Percentiles rank a stretch among this genome's conserved stretches.
Evolutionary conservation across 331 rosid genomes (phyloP).

Genomic region (Rosa hybrid): DNA sequence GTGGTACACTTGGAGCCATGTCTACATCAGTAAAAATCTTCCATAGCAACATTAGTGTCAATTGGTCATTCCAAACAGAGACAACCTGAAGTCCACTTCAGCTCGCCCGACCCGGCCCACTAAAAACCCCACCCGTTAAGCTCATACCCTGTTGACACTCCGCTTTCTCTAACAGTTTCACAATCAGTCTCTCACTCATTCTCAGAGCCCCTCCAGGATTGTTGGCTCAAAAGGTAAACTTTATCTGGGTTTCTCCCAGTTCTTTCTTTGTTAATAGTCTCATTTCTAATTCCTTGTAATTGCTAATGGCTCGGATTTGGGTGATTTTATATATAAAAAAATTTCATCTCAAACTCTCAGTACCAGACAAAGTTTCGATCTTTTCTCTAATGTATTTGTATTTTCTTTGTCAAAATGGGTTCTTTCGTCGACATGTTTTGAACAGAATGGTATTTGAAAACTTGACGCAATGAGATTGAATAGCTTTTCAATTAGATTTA

Average conservation of each 20-base stretch:
- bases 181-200: background rate
- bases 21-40: background rate
- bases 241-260: background rate
- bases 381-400: background rate
- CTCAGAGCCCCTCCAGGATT: background rate
- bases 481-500: background rate
- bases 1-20: background rate
- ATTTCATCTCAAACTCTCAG: background rate
- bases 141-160: background rate
- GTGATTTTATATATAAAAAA: background rate
- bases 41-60: too few species aligned
- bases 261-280: background rate
- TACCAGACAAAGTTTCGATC: background rate
- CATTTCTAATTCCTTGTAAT: background rate
- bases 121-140: background rate
- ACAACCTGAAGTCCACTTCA: background rate
- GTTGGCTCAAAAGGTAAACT: background rate
- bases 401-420: background rate
- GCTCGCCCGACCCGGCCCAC: background rate
- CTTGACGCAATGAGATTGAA: conserved; percentile 18
- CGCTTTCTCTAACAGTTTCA: background rate
- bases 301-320: background rate
- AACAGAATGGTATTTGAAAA: conserved; percentile 20
- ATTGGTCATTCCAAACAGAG: background rate
- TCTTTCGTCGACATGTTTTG: background rate